Percentiles rank a stretch among this genome's conserved stretches.
phyloP scores from a whole-genome alignment of 2,329 filamentous ascomycete species.

The Phyllosticta ampelicida region DNA sequence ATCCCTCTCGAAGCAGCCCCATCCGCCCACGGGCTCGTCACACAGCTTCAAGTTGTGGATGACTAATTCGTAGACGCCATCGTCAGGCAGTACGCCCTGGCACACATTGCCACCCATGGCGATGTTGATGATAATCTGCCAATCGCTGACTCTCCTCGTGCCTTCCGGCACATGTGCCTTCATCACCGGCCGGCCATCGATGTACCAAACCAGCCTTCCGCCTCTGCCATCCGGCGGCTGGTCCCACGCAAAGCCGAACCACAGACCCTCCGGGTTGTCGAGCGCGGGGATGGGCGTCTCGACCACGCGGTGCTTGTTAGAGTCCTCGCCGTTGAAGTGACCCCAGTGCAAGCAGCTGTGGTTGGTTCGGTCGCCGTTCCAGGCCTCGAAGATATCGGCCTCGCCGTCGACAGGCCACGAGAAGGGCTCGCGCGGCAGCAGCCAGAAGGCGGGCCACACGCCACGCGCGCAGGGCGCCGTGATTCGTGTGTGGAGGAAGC shows the following conservation, averaged over 20 bases:
- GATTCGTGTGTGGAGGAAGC: slow-evolving; percentile 43
- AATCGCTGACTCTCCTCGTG: slow-evolving; percentile 46
- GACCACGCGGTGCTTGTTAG: slow-evolving; percentile 46
- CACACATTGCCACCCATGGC: slow-evolving; percentile 53
- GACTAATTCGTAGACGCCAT: slow-evolving; percentile 48
- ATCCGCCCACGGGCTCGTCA: slow-evolving; percentile 45
- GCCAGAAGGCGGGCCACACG: slow-evolving; percentile 54
- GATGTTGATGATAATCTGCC: slow-evolving; percentile 48
- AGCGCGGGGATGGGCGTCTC: slow-evolving; percentile 36
- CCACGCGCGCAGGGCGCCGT: slow-evolving; percentile 44
- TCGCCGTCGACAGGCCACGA: slow-evolving; percentile 50
- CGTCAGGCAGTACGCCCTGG: slow-evolving; percentile 38
- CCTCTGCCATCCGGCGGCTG: slow-evolving; percentile 34
- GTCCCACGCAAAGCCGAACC: slow-evolving; percentile 49
- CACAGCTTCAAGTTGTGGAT: slow-evolving; percentile 43
- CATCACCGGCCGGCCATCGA: slow-evolving; percentile 48
- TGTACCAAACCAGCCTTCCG: slow-evolving; percentile 45
- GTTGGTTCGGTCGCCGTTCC: slow-evolving; percentile 48
- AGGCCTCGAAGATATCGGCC: slow-evolving; percentile 51
- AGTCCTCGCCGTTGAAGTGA: slow-evolving; percentile 42
- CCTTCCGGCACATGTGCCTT: slow-evolving; percentile 43
- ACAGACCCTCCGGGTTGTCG: slow-evolving; percentile 39
- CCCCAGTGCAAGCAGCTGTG: slow-evolving; percentile 52
- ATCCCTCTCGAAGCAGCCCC: slow-evolving; percentile 43
- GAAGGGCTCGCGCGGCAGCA: slow-evolving; percentile 48